Base-by-base conservation (phyloP, 352 stramenopile genomes). In the Pythium plurisporium region DNA sequence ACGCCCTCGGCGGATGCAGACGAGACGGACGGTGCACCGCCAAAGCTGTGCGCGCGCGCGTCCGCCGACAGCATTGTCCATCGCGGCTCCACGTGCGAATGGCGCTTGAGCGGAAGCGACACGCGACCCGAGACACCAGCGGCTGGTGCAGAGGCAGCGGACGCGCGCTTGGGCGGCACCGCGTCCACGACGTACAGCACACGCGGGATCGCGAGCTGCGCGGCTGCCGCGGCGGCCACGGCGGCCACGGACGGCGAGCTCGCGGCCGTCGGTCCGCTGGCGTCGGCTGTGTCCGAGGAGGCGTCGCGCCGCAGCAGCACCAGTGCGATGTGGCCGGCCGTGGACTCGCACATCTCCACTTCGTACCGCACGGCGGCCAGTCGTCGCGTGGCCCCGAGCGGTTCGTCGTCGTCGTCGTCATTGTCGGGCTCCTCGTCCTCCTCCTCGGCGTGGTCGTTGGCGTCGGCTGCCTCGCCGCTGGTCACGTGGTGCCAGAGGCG, bases 171-270 rank as follows among this genome's bases (percentile, higher is more conserved):
- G 36, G 79, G 81, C 12, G 82, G 80, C 8, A 93, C 63, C 11
- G 83, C 83, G 46, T 93, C 83, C 34, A 93, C 50, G 20, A 91
- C 83, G 63, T 79, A 89, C 4, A 93, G 74, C 25, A 93, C 81
- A 25, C 72, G 71, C 20, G 74, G 50, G 11, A 53, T 49, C 26
- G 53, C 48, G 46, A 61, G 64, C 48, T 65, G 55, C 43, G 62
- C 43, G 41, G 54, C 47, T 1, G 27, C 61, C 1, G 40, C 44
- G 20, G 27, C 33, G 29, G 55, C 20, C 20, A 23, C 29, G 0
- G 29, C 23, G 19, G 62, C 34, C 10, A 42, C 46, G 5, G 62
- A 59, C 22, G 55, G 20, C 3, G 55, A n/a, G 11, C 12, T 4
- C 15, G 19, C 15, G n/a, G n/a, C n/a, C n/a, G n/a, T n/a, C n/a